Conservation (phyloP, 179 eudicot species). For the Vitellaria paradoxa region DNA sequence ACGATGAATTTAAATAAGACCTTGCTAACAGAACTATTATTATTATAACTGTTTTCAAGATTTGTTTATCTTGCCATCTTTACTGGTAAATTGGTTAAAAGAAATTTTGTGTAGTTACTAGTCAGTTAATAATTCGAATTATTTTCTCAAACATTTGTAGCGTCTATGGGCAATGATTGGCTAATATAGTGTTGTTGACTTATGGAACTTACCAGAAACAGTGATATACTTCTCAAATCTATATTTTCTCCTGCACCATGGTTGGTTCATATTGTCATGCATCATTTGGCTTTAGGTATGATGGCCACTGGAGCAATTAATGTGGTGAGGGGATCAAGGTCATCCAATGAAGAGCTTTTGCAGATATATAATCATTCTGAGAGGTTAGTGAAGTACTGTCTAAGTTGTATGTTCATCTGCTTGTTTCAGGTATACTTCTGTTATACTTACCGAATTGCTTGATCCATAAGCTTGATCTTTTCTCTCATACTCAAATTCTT, state of each 20-base stretch:
- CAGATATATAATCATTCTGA: conserved; percentile 94
- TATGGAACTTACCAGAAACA: background rate
- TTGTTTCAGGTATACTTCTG: background rate
- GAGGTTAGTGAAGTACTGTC: conserved; percentile 47
- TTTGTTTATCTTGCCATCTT: no score
- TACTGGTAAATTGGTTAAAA: no score
- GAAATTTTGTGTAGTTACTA: no score
- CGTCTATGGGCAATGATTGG: background rate
- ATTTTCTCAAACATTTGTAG: no score
- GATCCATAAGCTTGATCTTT: background rate
- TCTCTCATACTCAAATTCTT: background rate
- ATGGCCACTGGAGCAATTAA: conserved; percentile 97
- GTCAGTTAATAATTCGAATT: no score
- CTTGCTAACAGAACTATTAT: no score
- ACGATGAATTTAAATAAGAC: no score
- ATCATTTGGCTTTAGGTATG: conserved; percentile 48
- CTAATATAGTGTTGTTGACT: background rate
- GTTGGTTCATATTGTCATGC: background rate
- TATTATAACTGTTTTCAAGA: no score
- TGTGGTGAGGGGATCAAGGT: conserved; percentile 95
- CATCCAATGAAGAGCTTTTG: conserved; percentile 86
- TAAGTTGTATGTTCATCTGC: conserved; percentile 9
- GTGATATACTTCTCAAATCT: background rate
- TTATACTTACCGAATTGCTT: background rate
- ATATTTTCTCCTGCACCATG: background rate